A percentile compares a stretch with the other conserved stretches of the same genome.
Conservation (phyloP, 1,139 yeast genomes). For the Saccharomyces hybrid region DNA sequence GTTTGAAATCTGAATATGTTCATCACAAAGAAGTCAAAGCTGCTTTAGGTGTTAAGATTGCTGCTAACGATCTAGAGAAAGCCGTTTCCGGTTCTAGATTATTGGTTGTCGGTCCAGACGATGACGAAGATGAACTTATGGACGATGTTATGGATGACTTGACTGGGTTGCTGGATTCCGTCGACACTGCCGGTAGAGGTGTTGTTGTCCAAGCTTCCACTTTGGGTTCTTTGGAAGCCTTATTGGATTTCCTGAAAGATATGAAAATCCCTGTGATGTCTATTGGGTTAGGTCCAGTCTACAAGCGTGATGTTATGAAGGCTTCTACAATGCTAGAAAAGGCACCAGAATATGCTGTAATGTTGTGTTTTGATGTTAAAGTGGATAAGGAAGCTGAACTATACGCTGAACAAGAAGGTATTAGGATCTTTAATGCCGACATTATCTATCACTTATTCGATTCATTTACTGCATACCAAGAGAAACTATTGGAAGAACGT, state of each 20-base stretch:
- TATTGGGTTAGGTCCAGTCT: conserved; percentile 96
- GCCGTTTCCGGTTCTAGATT: conserved; percentile 98
- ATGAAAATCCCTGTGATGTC: conserved; percentile 99
- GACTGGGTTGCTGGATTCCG: conserved; percentile 89
- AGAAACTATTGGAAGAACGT: conserved; percentile 77
- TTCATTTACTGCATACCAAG: conserved; percentile 87
- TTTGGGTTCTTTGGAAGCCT: conserved; percentile 94
- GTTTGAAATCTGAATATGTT: conserved; percentile 88
- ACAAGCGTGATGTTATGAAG: conserved; percentile 95
- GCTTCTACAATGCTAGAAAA: conserved; percentile 94
- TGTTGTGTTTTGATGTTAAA: conserved; percentile 97
- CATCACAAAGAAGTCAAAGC: conserved; percentile 98
- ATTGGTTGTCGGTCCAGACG: conserved; percentile 92
- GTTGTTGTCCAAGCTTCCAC: conserved; percentile 98
- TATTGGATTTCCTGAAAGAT: conserved; percentile 91
- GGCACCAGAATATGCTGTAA: conserved; percentile 91
- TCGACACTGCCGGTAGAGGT: conserved; percentile 91
- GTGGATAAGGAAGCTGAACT: conserved; percentile 97
- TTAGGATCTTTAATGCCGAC: conserved; percentile 90
- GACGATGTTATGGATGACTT: conserved; percentile 99
- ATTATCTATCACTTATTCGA: conserved; percentile 95
- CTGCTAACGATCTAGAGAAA: conserved; percentile 94
- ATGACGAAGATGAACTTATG: conserved; percentile 94
- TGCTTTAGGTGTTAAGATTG: conserved; percentile 96
- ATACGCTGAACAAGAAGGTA: conserved; percentile 87